Evolutionary conservation across 495 filamentous ascomycete species (phyloP).

Genomic region (Lichina pygmaea): DNA sequence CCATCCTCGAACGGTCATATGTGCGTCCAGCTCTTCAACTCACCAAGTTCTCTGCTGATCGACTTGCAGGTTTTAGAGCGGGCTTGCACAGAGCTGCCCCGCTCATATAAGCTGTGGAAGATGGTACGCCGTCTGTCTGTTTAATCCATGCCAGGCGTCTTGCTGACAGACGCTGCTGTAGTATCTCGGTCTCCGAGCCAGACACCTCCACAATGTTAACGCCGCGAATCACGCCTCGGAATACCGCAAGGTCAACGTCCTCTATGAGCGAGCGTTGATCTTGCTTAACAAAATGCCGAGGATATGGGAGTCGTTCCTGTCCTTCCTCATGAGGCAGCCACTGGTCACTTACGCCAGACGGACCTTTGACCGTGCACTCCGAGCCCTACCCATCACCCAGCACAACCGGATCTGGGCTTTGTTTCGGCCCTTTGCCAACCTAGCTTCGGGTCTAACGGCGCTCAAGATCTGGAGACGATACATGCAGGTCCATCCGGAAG

Average conservation of each 20-base stretch:
- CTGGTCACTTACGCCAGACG: constrained; percentile 71
- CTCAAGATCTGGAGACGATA: constrained; percentile 87
- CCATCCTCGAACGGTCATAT: constrained; percentile 73
- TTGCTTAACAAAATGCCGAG: constrained; percentile 96
- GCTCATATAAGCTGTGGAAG: constrained; percentile 98
- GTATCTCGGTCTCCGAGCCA: constrained; percentile 70
- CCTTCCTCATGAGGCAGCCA: constrained; percentile 73
- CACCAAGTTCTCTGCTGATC: no score
- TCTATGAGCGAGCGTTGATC: constrained; percentile 84
- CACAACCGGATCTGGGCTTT: constrained; percentile 93
- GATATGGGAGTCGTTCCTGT: constrained; percentile 96
- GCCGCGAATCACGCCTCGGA: constrained; percentile 56
- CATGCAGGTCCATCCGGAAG: constrained; percentile 94
- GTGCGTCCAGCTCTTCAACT: constrained; percentile 6
- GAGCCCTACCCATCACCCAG: constrained; percentile 86
- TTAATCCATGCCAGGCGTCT: not conserved
- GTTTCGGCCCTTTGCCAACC: constrained; percentile 78
- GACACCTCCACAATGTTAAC: constrained; percentile 64
- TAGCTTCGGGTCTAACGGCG: constrained; percentile 73
- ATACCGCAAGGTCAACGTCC: constrained; percentile 77
- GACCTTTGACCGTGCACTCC: constrained; percentile 81
- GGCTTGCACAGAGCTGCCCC: constrained; percentile 64
- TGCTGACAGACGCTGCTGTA: constrained; percentile 8
- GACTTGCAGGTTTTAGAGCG: constrained; percentile 40
- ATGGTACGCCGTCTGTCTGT: constrained; percentile 27